Percentiles rank a stretch among this genome's conserved stretches.
Evolutionary conservation across 345 rosid genomes (phyloP).

Genomic region (Syzygium jambos): DNA sequence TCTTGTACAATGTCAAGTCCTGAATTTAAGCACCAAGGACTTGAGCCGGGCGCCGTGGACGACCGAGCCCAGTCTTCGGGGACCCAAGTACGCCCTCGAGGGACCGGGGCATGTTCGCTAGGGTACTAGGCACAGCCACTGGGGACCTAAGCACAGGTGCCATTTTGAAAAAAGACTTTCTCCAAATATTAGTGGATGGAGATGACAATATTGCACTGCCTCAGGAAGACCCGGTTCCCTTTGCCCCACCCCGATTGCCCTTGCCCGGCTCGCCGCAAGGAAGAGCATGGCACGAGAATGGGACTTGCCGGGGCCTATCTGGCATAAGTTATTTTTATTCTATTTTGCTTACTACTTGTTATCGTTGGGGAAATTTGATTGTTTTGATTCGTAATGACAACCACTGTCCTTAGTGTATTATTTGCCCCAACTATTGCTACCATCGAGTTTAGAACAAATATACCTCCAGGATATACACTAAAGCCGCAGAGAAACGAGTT

Average conservation of each 20-base stretch:
- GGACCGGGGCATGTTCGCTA: not conserved
- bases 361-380: no score
- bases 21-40: not conserved
- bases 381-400: no score
- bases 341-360: not conserved
- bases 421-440: no score
- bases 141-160: not conserved
- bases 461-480: no score
- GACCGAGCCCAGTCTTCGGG: not conserved
- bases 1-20: not conserved
- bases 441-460: no score
- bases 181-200: not conserved
- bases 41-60: not conserved
- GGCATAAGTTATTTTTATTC: fast-evolving
- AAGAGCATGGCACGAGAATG: not conserved
- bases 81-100: not conserved
- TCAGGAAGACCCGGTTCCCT: not conserved
- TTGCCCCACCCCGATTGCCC: not conserved
- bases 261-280: not conserved
- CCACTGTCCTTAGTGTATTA: no score
- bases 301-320: not conserved
- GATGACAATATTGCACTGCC: not conserved
- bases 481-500: no score
- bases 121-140: not conserved
- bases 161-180: not conserved